Percentiles rank a stretch among this genome's conserved stretches.
These are phyloP conservation scores for Nymphaea thermarum DNA, from an alignment of 164 flowering plant genomes.

Conservation along the genomic window DNA sequence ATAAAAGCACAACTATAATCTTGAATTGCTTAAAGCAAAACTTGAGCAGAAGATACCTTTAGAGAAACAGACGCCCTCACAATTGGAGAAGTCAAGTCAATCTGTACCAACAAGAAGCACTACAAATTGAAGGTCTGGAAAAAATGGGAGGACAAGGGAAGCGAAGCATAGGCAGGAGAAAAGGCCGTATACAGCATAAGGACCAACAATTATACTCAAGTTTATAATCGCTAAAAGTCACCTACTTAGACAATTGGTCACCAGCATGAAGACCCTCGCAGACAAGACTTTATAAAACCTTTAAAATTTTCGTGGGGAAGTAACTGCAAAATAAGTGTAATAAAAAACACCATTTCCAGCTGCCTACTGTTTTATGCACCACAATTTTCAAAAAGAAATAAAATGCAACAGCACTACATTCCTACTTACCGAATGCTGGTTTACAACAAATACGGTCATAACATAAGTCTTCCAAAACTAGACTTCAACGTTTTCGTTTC, in stretches of 20 bases:
- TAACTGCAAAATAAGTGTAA: too few relatives aligned
- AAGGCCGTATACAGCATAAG: not conserved
- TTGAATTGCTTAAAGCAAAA: not conserved
- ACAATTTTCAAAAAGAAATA: too few relatives aligned
- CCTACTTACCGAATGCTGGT: too few relatives aligned
- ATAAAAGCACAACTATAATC: too few relatives aligned
- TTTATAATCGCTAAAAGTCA: not conserved
- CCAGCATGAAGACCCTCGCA: not conserved
- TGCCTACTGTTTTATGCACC: too few relatives aligned
- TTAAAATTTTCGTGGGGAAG: too few relatives aligned
- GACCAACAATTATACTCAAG: not conserved
- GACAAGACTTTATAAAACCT: not conserved
- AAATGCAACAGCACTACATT: too few relatives aligned
- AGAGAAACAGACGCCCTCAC: constrained; percentile 62
- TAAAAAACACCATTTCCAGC: too few relatives aligned
- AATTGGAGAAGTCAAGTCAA: constrained; percentile 82
- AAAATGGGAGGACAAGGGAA: not conserved
- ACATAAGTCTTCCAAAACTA: too few relatives aligned
- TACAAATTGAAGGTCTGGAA: not conserved
- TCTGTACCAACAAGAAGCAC: constrained; percentile 36
- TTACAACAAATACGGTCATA: too few relatives aligned
- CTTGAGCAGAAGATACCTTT: constrained; percentile 38
- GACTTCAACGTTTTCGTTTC: too few relatives aligned
- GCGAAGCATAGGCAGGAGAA: not conserved
- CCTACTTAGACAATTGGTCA: not conserved